Evolutionary conservation across 495 filamentous ascomycete genomes (phyloP).

Genomic region (Tuber indicum): DNA sequence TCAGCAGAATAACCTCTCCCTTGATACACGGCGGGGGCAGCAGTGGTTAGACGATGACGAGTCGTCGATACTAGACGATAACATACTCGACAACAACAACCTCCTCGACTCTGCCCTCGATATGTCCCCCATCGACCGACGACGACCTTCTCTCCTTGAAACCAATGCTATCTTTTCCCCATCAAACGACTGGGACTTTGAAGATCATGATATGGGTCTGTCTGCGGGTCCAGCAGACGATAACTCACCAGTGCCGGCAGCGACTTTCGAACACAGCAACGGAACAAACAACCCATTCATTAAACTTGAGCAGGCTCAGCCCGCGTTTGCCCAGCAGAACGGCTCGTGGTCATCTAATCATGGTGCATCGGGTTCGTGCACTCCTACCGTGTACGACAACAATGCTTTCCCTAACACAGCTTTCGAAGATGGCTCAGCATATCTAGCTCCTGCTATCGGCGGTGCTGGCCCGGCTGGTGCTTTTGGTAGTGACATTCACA

Average conservation of each 20-base stretch:
- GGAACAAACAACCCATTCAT: slow-evolving; percentile 49
- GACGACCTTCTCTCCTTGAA: slow-evolving; percentile 67
- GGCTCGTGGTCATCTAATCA: slow-evolving; percentile 41
- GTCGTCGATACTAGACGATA: slow-evolving; percentile 73
- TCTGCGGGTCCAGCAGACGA: slow-evolving; percentile 49
- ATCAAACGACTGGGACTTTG: slow-evolving; percentile 54
- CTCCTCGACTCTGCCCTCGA: slow-evolving; percentile 62
- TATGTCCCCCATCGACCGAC: slow-evolving; percentile 60
- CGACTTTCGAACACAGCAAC: slow-evolving; percentile 45
- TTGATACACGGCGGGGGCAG: slow-evolving; percentile 35
- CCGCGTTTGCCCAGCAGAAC: slow-evolving; percentile 47
- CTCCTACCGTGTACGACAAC: slow-evolving; percentile 44
- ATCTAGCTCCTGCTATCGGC: slow-evolving; percentile 40
- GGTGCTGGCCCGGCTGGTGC: slow-evolving; percentile 32
- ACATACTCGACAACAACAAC: slow-evolving; percentile 64
- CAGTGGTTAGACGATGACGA: slow-evolving; percentile 70
- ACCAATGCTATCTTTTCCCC: slow-evolving; percentile 61
- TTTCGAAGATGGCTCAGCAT: slow-evolving; percentile 43
- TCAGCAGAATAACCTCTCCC: slow-evolving; percentile 33
- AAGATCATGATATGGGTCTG: slow-evolving; percentile 48
- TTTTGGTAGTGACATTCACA: slow-evolving; percentile 45
- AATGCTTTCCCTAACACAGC: slow-evolving; percentile 41
- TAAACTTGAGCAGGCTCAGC: slow-evolving; percentile 46
- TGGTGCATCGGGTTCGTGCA: slow-evolving; percentile 45
- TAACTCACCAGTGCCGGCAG: slow-evolving; percentile 39